A percentile compares a stretch with the other conserved stretches of the same genome.
Evolutionary conservation across 140 eudicot genomes (phyloP).

Genomic region (Anethum foeniculum): DNA sequence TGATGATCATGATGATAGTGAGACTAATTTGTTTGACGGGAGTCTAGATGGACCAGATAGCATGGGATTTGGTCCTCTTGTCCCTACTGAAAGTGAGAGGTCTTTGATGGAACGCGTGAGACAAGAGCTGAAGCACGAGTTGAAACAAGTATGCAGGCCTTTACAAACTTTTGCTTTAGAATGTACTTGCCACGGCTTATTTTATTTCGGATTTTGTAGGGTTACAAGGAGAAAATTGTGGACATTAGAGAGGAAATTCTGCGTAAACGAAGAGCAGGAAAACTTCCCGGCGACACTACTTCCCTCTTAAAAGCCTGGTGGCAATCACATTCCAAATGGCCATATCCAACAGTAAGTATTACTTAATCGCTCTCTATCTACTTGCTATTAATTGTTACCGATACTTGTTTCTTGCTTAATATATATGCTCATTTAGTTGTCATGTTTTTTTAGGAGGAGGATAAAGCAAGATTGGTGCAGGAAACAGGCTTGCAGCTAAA

Average conservation of each 20-base stretch:
- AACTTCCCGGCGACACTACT: conserved; percentile 93
- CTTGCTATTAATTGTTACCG: neutral
- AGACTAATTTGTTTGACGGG: conserved; percentile 75
- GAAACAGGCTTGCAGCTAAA: conserved; percentile 95
- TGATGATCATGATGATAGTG: conserved; percentile 86
- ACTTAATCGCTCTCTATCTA: neutral
- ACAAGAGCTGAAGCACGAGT: conserved; percentile 88
- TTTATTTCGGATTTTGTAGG: conserved; percentile 28
- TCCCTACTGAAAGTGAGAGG: conserved; percentile 90
- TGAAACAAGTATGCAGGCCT: conserved; percentile 58
- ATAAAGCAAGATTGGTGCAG: conserved; percentile 89
- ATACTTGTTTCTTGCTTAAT: neutral
- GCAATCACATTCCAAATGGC: conserved; percentile 99
- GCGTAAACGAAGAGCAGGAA: conserved; percentile 96
- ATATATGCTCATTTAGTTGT: neutral
- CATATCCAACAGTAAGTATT: conserved; percentile 83
- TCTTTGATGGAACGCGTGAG: conserved; percentile 97
- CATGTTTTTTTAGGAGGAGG: conserved; percentile 64
- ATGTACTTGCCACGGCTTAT: conserved; percentile 7
- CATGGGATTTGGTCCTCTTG: conserved; percentile 93
- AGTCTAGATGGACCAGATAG: conserved; percentile 65
- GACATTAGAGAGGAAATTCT: conserved; percentile 95
- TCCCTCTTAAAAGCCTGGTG: conserved; percentile 96
- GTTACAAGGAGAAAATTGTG: conserved; percentile 90
- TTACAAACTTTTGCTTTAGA: neutral